Conservation (phyloP, 2,329 filamentous ascomycete genomes). For the Xylariales sp. region DNA sequence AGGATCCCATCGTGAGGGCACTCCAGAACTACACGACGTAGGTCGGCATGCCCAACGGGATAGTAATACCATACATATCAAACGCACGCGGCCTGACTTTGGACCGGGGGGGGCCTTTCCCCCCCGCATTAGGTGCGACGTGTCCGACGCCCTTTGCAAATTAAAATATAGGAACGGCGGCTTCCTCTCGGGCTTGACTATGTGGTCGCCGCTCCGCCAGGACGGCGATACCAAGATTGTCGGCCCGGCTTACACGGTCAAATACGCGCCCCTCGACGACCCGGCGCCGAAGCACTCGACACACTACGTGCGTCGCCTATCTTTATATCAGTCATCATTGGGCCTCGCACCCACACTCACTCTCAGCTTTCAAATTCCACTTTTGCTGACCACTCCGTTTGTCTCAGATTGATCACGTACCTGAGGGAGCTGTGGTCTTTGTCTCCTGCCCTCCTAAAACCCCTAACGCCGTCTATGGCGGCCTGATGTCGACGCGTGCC, state of each 20-base stretch:
- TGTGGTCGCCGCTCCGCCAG: constrained; percentile 66
- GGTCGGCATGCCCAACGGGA: constrained; percentile 14
- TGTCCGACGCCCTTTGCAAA: constrained; percentile 64
- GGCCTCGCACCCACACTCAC: no score
- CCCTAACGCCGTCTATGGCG: constrained; percentile 65
- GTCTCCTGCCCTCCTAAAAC: constrained; percentile 59
- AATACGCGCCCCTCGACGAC: constrained; percentile 61
- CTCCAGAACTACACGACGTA: constrained; percentile 53
- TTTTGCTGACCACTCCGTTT: constrained; percentile 15
- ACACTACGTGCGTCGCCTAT: constrained; percentile 58
- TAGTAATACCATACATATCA: neutral
- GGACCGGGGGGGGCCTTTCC: neutral
- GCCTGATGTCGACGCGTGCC: constrained; percentile 64
- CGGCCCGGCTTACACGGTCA: constrained; percentile 66
- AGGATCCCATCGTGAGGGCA: constrained; percentile 49
- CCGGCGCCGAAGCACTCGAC: constrained; percentile 57
- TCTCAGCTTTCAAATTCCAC: neutral
- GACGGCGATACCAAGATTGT: constrained; percentile 63
- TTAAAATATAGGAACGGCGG: constrained; percentile 61
- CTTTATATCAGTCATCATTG: no score
- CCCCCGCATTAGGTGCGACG: constrained; percentile 55
- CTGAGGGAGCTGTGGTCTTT: constrained; percentile 60
- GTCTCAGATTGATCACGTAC: constrained; percentile 62
- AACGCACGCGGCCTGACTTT: constrained; percentile 12
- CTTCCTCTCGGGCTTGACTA: constrained; percentile 64